Percentiles rank a stretch among this genome's conserved stretches.
phyloP scores from a whole-genome alignment of 768 basidiomycete genomes.

The Leucocoprinus leucothites region DNA sequence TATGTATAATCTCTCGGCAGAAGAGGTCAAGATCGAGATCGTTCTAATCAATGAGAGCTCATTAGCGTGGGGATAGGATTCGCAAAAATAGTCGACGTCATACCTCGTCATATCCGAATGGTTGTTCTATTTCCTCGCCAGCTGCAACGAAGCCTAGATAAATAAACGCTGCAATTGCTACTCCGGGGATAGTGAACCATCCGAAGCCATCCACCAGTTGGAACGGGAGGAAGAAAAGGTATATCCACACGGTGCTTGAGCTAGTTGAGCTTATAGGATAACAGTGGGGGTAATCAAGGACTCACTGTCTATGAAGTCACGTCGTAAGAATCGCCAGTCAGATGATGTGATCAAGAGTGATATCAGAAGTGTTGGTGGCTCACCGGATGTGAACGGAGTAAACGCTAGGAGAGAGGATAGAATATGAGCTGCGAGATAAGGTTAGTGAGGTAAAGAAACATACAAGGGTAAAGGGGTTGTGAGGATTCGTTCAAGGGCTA shows the following conservation, averaged over 20 bases:
- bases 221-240: conserved; percentile 76
- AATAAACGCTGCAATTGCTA: conserved; percentile 63
- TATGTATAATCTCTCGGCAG: conserved; percentile 51
- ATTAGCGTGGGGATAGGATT: not conserved
- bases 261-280: not conserved
- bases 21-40: conserved; percentile 68
- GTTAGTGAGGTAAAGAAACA: not conserved
- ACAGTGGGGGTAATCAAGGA: not conserved
- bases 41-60: conserved; percentile 34
- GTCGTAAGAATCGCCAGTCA: no score
- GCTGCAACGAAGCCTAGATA: conserved; percentile 77
- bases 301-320: conserved; percentile 32
- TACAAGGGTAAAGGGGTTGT: conserved; percentile 67
- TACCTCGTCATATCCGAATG: conserved; percentile 67
- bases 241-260: conserved; percentile 62
- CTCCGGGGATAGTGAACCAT: conserved; percentile 67
- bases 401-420: conserved; percentile 32
- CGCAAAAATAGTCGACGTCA: conserved; percentile 12
- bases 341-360: not conserved
- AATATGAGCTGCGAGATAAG: not conserved
- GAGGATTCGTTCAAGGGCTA: conserved; percentile 56
- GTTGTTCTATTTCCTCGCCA: conserved; percentile 69
- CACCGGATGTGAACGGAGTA: conserved; percentile 63
- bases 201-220: conserved; percentile 61
- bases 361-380: conserved; percentile 5